phyloP scores from a whole-genome alignment of 2,329 filamentous ascomycete genomes.

The Curvularia sp. region DNA sequence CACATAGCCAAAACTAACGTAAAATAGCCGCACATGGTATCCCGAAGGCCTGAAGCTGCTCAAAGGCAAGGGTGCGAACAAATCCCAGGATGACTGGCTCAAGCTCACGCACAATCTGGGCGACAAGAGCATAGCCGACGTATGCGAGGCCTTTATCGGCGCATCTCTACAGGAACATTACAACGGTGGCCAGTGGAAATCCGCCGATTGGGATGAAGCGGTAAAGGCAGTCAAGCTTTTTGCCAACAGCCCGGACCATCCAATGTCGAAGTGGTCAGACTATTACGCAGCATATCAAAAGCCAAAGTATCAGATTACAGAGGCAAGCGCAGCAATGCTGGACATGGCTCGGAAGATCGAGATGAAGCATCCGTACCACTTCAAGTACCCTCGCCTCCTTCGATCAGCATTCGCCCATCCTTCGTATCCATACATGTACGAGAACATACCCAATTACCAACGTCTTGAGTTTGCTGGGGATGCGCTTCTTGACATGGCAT shows the following conservation, averaged over 20 bases:
- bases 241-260: conserved; percentile 73
- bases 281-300: conserved; percentile 74
- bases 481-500: conserved; percentile 83
- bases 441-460: conserved; percentile 86
- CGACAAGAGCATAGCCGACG: conserved; percentile 92
- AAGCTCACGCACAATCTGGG: conserved; percentile 69
- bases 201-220: conserved; percentile 64
- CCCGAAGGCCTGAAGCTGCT: conserved; percentile 77
- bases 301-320: conserved; percentile 73
- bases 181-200: conserved; percentile 50
- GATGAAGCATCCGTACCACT: conserved; percentile 67
- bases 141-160: conserved; percentile 92
- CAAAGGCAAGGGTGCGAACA: conserved; percentile 71
- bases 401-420: conserved; percentile 88
- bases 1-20: conserved; percentile 26
- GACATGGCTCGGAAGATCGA: conserved; percentile 72
- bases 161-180: conserved; percentile 72
- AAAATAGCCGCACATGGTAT: conserved; percentile 77
- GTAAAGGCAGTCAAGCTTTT: conserved; percentile 72
- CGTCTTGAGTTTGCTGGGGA: conserved; percentile 92
- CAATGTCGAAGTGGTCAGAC: conserved; percentile 72
- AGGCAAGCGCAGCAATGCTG: conserved; percentile 69
- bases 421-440: conserved; percentile 76
- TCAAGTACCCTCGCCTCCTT: conserved; percentile 77
- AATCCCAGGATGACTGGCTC: conserved; percentile 55